A percentile compares a stretch with the other conserved stretches of the same genome.
phyloP scores from a whole-genome alignment of 345 rosid species.

The Gynandropsis gynandra region DNA sequence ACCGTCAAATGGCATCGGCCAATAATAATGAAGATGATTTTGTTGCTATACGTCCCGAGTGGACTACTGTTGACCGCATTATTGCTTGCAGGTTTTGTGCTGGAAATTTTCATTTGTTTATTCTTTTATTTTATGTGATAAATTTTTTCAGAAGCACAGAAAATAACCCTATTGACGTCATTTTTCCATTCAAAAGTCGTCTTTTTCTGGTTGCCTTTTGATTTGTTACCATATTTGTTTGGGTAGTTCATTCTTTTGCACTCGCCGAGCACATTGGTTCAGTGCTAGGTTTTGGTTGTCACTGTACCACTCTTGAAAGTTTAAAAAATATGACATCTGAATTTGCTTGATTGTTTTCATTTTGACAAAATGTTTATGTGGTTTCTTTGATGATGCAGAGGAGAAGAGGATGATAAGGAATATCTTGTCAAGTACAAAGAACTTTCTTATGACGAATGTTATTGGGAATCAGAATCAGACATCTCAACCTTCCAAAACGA shows the following conservation, averaged over 20 bases:
- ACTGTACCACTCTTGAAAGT: no score
- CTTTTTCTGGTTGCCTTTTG: slow-evolving; percentile 5
- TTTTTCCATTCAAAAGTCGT: neutral
- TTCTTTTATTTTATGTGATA: slow-evolving; percentile 1
- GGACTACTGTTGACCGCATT: slow-evolving; percentile 98
- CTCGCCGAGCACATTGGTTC: no score
- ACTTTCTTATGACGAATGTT: slow-evolving; percentile 90
- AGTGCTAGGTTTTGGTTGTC: no score
- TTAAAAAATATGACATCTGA: no score
- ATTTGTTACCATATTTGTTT: slow-evolving; percentile 1
- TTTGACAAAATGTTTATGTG: no score
- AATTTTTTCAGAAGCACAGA: neutral
- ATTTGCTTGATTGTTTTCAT: no score
- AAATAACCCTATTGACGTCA: neutral
- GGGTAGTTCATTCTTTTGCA: no score
- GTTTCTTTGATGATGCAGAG: slow-evolving; percentile 48
- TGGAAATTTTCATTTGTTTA: slow-evolving; percentile 12
- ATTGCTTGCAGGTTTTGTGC: slow-evolving; percentile 73
- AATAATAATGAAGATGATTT: slow-evolving; percentile 74
- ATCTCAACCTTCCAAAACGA: slow-evolving; percentile 84
- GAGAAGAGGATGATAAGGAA: slow-evolving; percentile 71
- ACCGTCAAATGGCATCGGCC: slow-evolving; percentile 59
- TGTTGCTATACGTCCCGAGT: slow-evolving; percentile 90
- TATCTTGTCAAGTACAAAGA: slow-evolving; percentile 96
- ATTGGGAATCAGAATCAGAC: slow-evolving; percentile 96